Percentiles rank a stretch among this genome's conserved stretches.
phyloP scores from a whole-genome alignment of 495 filamentous ascomycete genomes.

The Podospora conica region DNA sequence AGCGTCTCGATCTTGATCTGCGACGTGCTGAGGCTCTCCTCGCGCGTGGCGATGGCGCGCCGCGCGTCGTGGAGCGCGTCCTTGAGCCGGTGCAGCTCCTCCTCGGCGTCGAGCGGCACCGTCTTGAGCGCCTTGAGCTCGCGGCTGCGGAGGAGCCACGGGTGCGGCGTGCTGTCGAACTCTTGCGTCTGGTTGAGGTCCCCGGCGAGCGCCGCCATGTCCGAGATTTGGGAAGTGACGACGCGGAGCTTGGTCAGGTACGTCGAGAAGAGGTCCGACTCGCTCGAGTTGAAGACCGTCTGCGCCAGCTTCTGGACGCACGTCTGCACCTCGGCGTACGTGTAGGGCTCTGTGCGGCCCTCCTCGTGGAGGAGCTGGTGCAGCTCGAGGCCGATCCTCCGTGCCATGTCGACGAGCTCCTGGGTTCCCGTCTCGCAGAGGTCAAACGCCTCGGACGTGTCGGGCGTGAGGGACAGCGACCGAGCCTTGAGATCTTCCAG shows the following conservation, averaged over 20 bases:
- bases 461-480: constrained; percentile 65
- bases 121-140: constrained; percentile 73
- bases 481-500: constrained; percentile 72
- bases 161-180: constrained; percentile 65
- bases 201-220: constrained; percentile 62
- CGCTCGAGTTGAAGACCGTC: constrained; percentile 41
- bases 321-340: constrained; percentile 56
- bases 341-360: constrained; percentile 60
- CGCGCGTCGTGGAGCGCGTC: constrained; percentile 64
- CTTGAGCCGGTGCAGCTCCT: constrained; percentile 66
- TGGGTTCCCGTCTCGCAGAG: constrained; percentile 56
- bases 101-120: constrained; percentile 71
- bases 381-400: constrained; percentile 60
- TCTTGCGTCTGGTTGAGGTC: constrained; percentile 78
- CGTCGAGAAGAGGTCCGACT: constrained; percentile 60
- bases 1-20: constrained; percentile 89
- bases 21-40: constrained; percentile 64
- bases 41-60: constrained; percentile 56
- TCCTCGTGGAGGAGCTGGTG: constrained; percentile 64
- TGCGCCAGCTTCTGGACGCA: constrained; percentile 54
- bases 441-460: constrained; percentile 45
- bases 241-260: constrained; percentile 60
- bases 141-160: constrained; percentile 78
- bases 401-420: constrained; percentile 61
- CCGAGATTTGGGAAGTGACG: constrained; percentile 59